phyloP scores from a whole-genome alignment of 2,329 filamentous ascomycete genomes.

The Xylaria multiplex region DNA sequence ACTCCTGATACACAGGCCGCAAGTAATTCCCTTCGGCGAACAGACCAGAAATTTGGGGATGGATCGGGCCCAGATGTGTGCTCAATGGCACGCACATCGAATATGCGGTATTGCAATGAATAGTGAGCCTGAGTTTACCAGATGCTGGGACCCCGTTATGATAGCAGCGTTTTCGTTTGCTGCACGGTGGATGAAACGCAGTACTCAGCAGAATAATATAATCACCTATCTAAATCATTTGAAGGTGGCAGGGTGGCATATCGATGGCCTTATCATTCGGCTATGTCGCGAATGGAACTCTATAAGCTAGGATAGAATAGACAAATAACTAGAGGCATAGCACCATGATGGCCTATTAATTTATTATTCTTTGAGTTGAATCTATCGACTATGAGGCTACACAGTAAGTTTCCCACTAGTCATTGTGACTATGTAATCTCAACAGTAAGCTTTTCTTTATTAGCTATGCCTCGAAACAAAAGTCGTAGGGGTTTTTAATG shows the following conservation, averaged over 20 bases:
- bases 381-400: too few species aligned
- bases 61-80: conserved; percentile 19
- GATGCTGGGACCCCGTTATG: conserved; percentile 38
- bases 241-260: conserved; percentile 36
- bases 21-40: conserved; percentile 7
- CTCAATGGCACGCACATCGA: conserved; percentile 37
- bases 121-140: conserved; percentile 34
- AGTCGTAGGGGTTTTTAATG: background rate
- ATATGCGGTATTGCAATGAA: conserved; percentile 40
- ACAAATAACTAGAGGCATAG: too few species aligned
- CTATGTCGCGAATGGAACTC: conserved; percentile 33
- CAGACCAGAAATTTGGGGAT: background rate
- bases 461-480: too few species aligned
- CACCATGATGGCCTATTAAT: too few species aligned
- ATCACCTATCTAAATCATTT: conserved; percentile 27
- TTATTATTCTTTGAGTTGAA: too few species aligned
- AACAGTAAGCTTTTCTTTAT: too few species aligned
- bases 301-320: too few species aligned
- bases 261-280: conserved; percentile 29
- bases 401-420: too few species aligned
- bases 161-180: conserved; percentile 37
- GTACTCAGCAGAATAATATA: conserved; percentile 33
- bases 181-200: conserved; percentile 28
- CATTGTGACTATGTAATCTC: too few species aligned
- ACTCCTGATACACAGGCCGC: conserved; percentile 31